phyloP scores from a whole-genome alignment of 78 protist genomes.

The Bodo saltans region DNA sequence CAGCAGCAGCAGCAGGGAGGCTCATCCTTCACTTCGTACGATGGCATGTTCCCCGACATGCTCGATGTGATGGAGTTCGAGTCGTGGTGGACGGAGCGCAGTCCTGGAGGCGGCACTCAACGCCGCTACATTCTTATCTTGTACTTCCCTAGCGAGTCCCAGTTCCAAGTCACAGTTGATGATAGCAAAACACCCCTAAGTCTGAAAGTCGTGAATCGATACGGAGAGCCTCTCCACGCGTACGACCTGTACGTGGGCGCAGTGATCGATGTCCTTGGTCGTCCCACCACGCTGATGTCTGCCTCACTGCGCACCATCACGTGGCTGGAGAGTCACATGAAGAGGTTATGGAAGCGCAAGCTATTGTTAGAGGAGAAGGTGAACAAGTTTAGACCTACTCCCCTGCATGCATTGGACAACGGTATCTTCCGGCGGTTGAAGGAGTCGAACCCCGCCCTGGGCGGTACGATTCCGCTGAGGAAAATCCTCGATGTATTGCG shows the following conservation, averaged over 20 bases:
- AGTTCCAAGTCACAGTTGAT: conserved; percentile 10
- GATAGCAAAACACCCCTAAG: conserved; percentile 3
- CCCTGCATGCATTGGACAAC: not conserved
- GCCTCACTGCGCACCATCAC: conserved; percentile 9
- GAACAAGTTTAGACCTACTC: not conserved
- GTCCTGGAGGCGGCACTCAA: no score
- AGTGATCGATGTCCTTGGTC: conserved; percentile 15
- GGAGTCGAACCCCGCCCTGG: no score
- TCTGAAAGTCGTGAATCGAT: not conserved
- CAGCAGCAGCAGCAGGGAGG: no score
- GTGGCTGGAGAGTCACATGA: not conserved
- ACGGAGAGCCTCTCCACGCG: not conserved
- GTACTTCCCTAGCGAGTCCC: not conserved
- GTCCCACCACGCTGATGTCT: conserved; percentile 12
- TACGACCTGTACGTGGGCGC: conserved; percentile 27
- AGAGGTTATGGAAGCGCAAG: not conserved
- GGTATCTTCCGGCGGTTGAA: no score
- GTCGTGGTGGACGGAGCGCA: conserved; percentile 25
- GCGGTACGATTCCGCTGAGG: no score
- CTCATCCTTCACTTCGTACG: no score
- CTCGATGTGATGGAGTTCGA: conserved; percentile 31
- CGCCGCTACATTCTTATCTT: conserved; percentile 8
- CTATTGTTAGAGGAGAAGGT: not conserved
- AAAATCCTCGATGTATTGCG: no score
- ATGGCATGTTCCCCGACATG: not conserved